A percentile compares a stretch with the other conserved stretches of the same genome.
phyloP scores from a whole-genome alignment of 169 alveolate genomes.

The Eimeria necatrix region DNA sequence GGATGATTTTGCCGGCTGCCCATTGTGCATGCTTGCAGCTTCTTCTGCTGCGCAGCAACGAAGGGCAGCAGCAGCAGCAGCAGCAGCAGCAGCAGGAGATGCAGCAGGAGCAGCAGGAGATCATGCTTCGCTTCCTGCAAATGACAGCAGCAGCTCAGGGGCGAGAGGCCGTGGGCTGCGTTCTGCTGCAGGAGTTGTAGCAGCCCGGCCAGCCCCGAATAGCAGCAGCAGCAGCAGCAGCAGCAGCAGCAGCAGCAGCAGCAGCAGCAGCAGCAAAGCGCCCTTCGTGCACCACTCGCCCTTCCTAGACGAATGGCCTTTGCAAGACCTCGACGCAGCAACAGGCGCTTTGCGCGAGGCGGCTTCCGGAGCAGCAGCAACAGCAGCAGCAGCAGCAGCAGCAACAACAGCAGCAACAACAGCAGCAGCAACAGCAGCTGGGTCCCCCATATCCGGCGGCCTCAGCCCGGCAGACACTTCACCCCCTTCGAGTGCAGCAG shows the following conservation, averaged over 20 bases:
- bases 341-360: constrained; percentile 15
- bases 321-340: constrained; percentile 13
- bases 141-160: not conserved
- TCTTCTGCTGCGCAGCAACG: constrained; percentile 22
- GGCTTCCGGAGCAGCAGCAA: not conserved
- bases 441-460: not conserved
- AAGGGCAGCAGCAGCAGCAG: constrained; percentile 20
- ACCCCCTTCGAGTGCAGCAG: not conserved
- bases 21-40: too few species aligned
- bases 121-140: not conserved
- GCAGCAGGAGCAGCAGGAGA: not conserved
- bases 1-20: too few species aligned
- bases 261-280: constrained; percentile 26
- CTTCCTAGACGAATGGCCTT: not conserved
- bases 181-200: constrained; percentile 11
- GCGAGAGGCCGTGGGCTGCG: not conserved
- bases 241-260: constrained; percentile 37
- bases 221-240: constrained; percentile 3
- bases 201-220: constrained; percentile 7
- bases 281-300: constrained; percentile 16
- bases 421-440: constrained; percentile 14
- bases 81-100: constrained; percentile 29
- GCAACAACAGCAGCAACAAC: constrained; percentile 28
- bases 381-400: constrained; percentile 53
- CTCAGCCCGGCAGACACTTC: not conserved